phyloP scores from a whole-genome alignment of 2,329 filamentous ascomycete genomes.

The Aureobasidium sp. region DNA sequence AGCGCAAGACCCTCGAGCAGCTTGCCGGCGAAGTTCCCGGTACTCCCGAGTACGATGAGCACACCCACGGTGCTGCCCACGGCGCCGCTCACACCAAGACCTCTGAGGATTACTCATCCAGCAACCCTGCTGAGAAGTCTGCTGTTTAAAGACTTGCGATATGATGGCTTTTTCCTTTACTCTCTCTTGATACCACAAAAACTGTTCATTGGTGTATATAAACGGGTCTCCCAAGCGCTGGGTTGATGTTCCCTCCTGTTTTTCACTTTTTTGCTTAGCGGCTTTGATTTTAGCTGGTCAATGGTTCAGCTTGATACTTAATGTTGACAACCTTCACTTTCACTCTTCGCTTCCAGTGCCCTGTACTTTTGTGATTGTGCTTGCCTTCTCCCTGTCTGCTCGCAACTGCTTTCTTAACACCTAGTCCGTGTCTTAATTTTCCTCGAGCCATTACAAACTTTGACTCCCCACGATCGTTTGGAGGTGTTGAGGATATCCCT shows the following conservation, averaged over 20 bases:
- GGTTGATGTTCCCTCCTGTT: not conserved
- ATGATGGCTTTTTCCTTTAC: not conserved
- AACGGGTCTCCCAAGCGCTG: not conserved
- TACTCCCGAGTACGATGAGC: conserved; percentile 37
- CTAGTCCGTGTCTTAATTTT: too few relatives aligned
- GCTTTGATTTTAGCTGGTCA: not conserved
- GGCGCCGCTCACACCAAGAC: not conserved
- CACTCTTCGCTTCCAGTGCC: not conserved
- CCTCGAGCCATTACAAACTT: too few relatives aligned
- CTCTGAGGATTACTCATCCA: not conserved
- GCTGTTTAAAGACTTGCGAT: not conserved
- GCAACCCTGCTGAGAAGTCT: conserved; percentile 1
- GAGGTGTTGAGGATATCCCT: too few relatives aligned
- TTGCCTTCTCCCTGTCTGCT: too few relatives aligned
- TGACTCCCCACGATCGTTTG: too few relatives aligned
- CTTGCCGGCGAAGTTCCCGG: conserved; percentile 59
- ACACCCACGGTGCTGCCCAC: not conserved
- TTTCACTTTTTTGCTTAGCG: not conserved
- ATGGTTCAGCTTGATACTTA: not conserved
- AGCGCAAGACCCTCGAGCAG: conserved; percentile 64
- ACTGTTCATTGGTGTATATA: conserved; percentile 3
- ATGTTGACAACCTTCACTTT: not conserved
- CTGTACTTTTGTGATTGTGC: too few relatives aligned
- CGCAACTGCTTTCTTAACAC: too few relatives aligned
- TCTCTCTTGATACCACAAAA: not conserved